Percentiles rank a stretch among this genome's conserved stretches.
Conservation (phyloP, 2,329 filamentous ascomycete species). For the Fusarium oligoseptatum region DNA sequence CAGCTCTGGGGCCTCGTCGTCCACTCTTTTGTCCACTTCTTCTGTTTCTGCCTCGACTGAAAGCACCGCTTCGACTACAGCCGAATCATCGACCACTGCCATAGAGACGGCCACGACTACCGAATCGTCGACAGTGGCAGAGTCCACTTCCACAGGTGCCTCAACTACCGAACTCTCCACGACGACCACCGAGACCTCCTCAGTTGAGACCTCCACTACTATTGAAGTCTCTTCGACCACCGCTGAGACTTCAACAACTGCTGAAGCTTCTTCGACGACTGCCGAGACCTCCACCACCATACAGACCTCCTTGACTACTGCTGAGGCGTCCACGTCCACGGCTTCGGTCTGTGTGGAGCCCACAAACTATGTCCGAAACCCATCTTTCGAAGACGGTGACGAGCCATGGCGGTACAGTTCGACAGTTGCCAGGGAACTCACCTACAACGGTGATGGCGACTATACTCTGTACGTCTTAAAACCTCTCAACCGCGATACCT, state of each 20-base stretch:
- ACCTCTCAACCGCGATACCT: background rate
- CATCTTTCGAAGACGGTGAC: background rate
- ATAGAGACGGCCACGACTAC: background rate
- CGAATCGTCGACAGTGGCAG: background rate
- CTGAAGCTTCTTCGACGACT: background rate
- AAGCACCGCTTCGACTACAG: background rate
- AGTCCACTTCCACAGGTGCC: background rate
- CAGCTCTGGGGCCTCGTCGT: slow-evolving; percentile 1
- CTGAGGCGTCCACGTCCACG: background rate
- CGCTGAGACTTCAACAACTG: background rate
- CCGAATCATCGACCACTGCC: background rate
- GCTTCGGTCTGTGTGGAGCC: background rate
- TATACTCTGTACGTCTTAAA: background rate
- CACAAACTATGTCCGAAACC: background rate
- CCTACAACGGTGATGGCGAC: background rate
- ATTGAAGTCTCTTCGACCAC: background rate
- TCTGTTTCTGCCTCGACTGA: background rate
- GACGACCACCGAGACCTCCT: background rate
- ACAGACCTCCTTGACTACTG: background rate
- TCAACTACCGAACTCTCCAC: background rate
- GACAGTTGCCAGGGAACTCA: background rate
- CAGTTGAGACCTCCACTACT: background rate
- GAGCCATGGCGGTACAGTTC: background rate
- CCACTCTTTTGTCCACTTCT: background rate
- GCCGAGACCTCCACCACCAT: background rate